phyloP scores from a whole-genome alignment of 169 alveolate genomes.

The Plasmodium blacklocki region DNA sequence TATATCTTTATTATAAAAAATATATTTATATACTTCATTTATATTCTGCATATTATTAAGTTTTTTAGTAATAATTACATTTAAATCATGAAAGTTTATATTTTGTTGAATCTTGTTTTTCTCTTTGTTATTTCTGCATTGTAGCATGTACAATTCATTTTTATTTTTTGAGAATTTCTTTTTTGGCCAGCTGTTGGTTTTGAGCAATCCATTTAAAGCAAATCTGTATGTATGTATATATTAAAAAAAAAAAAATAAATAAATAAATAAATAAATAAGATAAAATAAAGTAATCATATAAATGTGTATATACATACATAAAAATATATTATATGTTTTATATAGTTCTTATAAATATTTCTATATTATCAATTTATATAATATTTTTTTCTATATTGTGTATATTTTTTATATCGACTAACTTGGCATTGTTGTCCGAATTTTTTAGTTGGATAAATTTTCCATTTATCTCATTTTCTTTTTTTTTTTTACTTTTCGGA shows the following conservation, averaged over 20 bases:
- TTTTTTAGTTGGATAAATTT: conserved; percentile 53
- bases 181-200: conserved; percentile 61
- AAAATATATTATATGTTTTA: neutral
- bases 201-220: conserved; percentile 45
- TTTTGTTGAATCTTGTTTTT: neutral
- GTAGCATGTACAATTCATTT: conserved; percentile 39
- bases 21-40: conserved; percentile 67
- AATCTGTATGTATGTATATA: conserved; percentile 12
- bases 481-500: neutral
- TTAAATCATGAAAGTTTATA: conserved; percentile 52
- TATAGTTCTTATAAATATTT: neutral
- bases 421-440: conserved; percentile 65
- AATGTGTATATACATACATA: conserved; percentile 4
- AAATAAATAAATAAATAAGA: neutral
- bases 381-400: neutral
- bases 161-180: conserved; percentile 61
- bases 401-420: conserved; percentile 9
- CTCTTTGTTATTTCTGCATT: conserved; percentile 11
- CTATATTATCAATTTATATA: neutral
- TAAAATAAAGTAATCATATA: neutral
- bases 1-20: conserved; percentile 62
- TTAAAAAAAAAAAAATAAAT: neutral
- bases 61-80: conserved; percentile 54
- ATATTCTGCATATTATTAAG: conserved; percentile 39
- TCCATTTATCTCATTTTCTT: neutral